Percentiles rank a stretch among this genome's conserved stretches.
Evolutionary conservation across 139 green algal genomes (phyloP).

Genomic region (Volvox africanus): DNA sequence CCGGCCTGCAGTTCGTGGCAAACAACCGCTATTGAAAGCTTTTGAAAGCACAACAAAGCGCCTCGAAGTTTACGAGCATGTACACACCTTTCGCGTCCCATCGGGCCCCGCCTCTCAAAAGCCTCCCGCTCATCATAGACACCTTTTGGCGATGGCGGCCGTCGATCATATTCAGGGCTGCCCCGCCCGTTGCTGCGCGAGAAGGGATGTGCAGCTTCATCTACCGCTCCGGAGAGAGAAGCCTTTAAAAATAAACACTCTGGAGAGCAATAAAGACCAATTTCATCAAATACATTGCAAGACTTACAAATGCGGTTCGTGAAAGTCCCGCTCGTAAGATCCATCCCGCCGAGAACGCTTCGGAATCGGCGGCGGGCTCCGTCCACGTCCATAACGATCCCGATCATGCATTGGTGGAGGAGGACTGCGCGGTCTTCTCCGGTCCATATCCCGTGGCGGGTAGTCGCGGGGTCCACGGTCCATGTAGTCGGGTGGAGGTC

Average conservation of each 20-base stretch:
- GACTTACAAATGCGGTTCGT: conserved; percentile 34
- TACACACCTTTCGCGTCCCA: conserved; percentile 26
- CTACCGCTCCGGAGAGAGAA: too few species aligned
- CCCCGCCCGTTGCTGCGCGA: conserved; percentile 3
- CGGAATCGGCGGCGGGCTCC: conserved; percentile 26
- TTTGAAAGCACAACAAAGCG: neutral
- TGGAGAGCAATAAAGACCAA: too few species aligned
- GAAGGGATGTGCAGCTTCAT: neutral
- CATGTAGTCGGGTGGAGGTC: neutral
- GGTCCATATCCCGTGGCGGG: conserved; percentile 12
- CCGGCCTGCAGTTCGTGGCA: neutral
- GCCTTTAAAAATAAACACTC: too few species aligned
- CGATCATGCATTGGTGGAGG: conserved; percentile 34
- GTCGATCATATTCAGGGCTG: conserved; percentile 34
- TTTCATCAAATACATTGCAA: neutral
- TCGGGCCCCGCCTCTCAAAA: conserved; percentile 11
- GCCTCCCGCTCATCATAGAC: conserved; percentile 29
- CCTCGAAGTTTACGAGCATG: neutral
- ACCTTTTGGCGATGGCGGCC: conserved; percentile 8
- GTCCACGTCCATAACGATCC: conserved; percentile 13
- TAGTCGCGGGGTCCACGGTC: conserved; percentile 21
- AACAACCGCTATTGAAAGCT: neutral
- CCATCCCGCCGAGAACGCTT: conserved; percentile 37
- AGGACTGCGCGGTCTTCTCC: conserved; percentile 21
- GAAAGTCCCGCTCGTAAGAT: conserved; percentile 30